These are phyloP conservation scores for Penicillium paneum DNA, from an alignment of 2,329 filamentous ascomycete species.

Conservation along the genomic window DNA sequence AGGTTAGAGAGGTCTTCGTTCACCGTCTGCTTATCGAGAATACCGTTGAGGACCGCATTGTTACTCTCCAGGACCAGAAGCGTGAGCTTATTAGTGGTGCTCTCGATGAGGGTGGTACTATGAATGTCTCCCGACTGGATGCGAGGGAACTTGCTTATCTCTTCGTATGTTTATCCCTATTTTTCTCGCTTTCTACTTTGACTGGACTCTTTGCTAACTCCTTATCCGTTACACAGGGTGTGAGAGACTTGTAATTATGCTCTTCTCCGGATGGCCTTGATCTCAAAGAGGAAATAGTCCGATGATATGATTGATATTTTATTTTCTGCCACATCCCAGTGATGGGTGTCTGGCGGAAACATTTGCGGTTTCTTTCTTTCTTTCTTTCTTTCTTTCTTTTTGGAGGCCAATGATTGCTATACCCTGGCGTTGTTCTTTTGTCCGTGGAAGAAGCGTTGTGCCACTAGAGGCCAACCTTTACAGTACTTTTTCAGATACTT, in stretches of 20 bases:
- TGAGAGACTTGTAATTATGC: conserved; percentile 8
- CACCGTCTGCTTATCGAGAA: conserved; percentile 73
- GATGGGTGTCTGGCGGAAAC: not conserved
- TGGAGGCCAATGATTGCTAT: conserved; percentile 4
- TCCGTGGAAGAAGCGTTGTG: not conserved
- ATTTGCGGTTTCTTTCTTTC: not conserved
- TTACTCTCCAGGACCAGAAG: conserved; percentile 75
- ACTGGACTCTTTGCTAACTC: conserved; percentile 6
- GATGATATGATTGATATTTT: not conserved
- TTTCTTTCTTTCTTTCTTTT: not conserved
- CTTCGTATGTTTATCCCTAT: conserved; percentile 48
- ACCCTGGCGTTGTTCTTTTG: conserved; percentile 5
- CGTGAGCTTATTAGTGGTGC: conserved; percentile 72
- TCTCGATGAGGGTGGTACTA: conserved; percentile 70
- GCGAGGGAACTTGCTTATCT: conserved; percentile 67
- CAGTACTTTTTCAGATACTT: not conserved
- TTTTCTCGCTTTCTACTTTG: not conserved
- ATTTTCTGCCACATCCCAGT: not conserved
- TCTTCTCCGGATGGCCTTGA: not conserved
- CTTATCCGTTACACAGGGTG: conserved; percentile 16
- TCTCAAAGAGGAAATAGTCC: not conserved
- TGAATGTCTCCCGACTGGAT: conserved; percentile 64
- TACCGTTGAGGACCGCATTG: conserved; percentile 85
- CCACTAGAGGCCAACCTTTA: not conserved
- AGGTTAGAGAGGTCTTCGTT: conserved; percentile 68